Conservation (phyloP, 495 filamentous ascomycete genomes). For the Podospora bellae-mahoneyi region DNA sequence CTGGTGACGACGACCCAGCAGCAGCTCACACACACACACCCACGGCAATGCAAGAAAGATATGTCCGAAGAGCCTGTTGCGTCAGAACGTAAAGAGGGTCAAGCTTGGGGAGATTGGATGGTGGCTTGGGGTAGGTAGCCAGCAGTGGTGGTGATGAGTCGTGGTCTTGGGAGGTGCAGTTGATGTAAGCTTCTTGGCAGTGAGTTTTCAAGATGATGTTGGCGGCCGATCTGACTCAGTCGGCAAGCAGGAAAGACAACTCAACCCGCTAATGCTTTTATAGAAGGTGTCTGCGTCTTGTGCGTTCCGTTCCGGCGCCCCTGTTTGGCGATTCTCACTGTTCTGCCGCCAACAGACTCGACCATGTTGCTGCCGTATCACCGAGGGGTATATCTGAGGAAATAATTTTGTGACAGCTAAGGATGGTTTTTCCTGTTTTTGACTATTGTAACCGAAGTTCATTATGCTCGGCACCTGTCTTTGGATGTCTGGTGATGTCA, state of each 20-base stretch:
- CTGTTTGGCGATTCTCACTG: neutral
- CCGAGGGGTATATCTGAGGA: neutral
- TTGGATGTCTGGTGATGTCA: no score
- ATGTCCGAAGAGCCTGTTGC: neutral
- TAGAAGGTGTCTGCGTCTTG: neutral
- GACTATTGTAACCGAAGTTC: neutral
- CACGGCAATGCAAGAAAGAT: slow-evolving; percentile 2
- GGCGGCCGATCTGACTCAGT: neutral
- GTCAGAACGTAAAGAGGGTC: neutral
- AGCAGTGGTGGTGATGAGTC: no score
- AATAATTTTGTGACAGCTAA: neutral
- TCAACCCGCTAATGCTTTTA: neutral
- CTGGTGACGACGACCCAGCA: neutral
- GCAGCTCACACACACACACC: neutral
- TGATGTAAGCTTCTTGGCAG: neutral
- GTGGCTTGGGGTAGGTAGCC: neutral
- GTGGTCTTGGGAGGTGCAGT: neutral
- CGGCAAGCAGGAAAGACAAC: neutral
- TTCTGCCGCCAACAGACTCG: neutral
- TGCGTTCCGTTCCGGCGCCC: neutral
- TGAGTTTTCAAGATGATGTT: neutral
- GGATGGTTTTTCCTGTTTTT: neutral
- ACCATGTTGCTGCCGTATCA: neutral
- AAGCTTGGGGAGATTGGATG: neutral
- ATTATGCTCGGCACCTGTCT: no score